Percentiles rank a stretch among this genome's conserved stretches.
phyloP scores from a whole-genome alignment of 2,329 filamentous ascomycete genomes.

The Penicillium sp. region DNA sequence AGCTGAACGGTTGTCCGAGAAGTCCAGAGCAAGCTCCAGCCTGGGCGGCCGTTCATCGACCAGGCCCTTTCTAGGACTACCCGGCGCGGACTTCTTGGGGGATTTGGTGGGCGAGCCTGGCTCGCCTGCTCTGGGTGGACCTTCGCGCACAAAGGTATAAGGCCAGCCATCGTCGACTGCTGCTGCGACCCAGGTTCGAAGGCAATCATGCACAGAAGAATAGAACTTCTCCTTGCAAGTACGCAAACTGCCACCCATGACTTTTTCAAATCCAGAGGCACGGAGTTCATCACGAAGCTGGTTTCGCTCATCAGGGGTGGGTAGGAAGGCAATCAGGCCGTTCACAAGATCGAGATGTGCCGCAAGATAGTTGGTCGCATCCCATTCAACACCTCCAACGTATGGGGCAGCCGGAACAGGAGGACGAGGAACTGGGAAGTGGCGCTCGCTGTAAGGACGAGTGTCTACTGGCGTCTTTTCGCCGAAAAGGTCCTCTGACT shows the following conservation, averaged over 20 bases:
- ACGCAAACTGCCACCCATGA: conserved; percentile 77
- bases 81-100: conserved; percentile 43
- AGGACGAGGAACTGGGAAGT: conserved; percentile 81
- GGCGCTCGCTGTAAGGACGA: conserved; percentile 50
- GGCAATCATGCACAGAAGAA: conserved; percentile 80
- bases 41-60: conserved; percentile 56
- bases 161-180: conserved; percentile 87
- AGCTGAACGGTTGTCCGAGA: conserved; percentile 23
- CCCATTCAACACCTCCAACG: conserved; percentile 97
- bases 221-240: conserved; percentile 99
- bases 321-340: conserved; percentile 78
- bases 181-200: conserved; percentile 87
- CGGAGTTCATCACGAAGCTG: conserved; percentile 71
- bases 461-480: conserved; percentile 21
- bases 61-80: conserved; percentile 46
- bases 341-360: conserved; percentile 92
- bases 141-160: conserved; percentile 68
- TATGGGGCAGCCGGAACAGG: conserved; percentile 94
- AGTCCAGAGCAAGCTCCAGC: conserved; percentile 52
- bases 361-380: conserved; percentile 93
- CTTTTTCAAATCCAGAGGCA: conserved; percentile 86
- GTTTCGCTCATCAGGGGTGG: conserved; percentile 69
- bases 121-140: conserved; percentile 41
- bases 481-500: conserved; percentile 32
- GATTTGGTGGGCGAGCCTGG: conserved; percentile 45